A percentile compares a stretch with the other conserved stretches of the same genome.
These are phyloP conservation scores for Candida multigemmis DNA, from an alignment of 805 yeast genomes.

Conservation along the genomic window DNA sequence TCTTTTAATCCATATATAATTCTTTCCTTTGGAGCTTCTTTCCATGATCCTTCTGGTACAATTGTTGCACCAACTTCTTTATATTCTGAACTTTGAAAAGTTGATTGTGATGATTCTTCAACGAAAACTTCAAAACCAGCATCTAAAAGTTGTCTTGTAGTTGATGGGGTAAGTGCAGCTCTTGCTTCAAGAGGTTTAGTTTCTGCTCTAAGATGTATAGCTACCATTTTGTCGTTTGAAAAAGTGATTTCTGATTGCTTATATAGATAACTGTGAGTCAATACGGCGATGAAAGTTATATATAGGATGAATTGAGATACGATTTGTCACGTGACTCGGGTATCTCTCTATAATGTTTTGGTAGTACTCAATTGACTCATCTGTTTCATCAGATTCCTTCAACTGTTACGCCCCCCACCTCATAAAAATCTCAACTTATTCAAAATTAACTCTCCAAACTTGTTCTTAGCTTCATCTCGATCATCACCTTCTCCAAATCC, in stretches of 20 bases:
- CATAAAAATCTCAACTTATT: constrained; percentile 5
- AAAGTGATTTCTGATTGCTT: too few relatives aligned
- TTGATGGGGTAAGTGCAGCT: constrained; percentile 91
- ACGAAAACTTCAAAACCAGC: constrained; percentile 87
- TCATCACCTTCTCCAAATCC: constrained; percentile 32
- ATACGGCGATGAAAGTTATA: too few relatives aligned
- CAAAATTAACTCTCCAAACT: constrained; percentile 18
- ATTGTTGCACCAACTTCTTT: constrained; percentile 73
- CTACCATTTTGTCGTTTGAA: constrained; percentile 28
- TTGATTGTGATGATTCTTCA: constrained; percentile 80
- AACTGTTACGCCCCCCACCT: too few relatives aligned
- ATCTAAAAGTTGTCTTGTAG: constrained; percentile 72
- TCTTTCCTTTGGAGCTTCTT: constrained; percentile 80
- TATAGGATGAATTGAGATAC: too few relatives aligned
- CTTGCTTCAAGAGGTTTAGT: constrained; percentile 96
- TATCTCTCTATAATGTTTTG: too few relatives aligned
- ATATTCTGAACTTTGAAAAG: constrained; percentile 71
- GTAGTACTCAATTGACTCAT: too few relatives aligned
- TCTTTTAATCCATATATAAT: constrained; percentile 92
- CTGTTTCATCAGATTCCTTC: too few relatives aligned
- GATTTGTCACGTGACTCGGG: too few relatives aligned
- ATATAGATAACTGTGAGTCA: too few relatives aligned
- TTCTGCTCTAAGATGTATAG: constrained; percentile 89
- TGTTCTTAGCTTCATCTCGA: constrained; percentile 19
- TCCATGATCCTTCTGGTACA: constrained; percentile 94